Base-by-base conservation (phyloP, 768 basidiomycete genomes). In the Artomyces pyxidatus region DNA sequence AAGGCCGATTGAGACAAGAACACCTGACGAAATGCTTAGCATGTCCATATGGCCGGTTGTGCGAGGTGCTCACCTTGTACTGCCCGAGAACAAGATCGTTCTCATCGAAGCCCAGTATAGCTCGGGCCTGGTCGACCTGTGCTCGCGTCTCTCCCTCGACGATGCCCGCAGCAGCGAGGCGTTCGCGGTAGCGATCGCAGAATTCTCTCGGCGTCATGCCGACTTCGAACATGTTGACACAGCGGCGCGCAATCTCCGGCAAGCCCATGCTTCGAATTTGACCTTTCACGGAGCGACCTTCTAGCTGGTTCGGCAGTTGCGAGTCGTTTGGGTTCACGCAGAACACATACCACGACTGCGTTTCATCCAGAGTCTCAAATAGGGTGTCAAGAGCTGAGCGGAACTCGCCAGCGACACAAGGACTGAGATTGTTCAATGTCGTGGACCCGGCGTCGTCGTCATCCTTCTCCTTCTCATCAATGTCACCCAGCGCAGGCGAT, bases 301-400 rank as follows among this genome's bases (percentile, higher is more conserved):
- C 95, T 45, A 97, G 71, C 63, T 97, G 94, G 62, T 92, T 90
- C 32, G 94, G 92, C 17, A 97, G 68, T 61, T 95, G 95, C 22
- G 90, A 84, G 68, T 97, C 93, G 61, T 98, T 99, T 4, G 94
- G 92, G 63, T 88, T 92, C 58, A 98, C 67, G 60, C 92, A 96
- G 67, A 95, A 90, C 16, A 96, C 76, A 58, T 83, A 86, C 93
- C 93, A 97, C 2, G 80, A 70, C 67, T 93, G 87, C 14, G 90
- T 87, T 58, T 96, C 94, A 47, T 86, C 83, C 22, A 97, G 71
- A 1, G 91, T 92, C 55, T 86, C 80, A 56, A 97, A 88, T 14
- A 96, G 74, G 0, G 83, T 86, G 59, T 93, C 85, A 43, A 96
- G 68, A 4, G 93, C 88, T 0, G 82, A 67, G 57, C 81, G 80